Base-by-base conservation (phyloP, 345 rosid genomes). In the Xanthoceras sorbifolium region DNA sequence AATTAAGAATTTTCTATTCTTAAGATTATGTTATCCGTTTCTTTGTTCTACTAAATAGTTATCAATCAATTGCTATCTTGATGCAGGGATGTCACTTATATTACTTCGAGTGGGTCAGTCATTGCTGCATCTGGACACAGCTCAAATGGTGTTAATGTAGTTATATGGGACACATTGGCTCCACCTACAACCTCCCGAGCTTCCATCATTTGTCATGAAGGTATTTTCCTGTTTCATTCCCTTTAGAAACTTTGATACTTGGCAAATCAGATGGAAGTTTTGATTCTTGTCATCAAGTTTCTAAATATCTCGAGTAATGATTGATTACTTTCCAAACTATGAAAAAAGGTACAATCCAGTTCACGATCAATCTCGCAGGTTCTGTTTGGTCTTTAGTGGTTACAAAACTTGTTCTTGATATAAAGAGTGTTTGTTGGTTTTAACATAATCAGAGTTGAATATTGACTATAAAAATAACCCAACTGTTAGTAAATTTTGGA, bases 131-230 rank as follows among this genome's bases (percentile, higher is more conserved):
- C 95, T 55, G 97, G 98, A 83, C 82, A 82, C 82, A 94, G 92
- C 84, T 84, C 93, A 44, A 94, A 87, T 79, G 90, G 92, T 81
- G 89, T 82, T 72, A 94, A 93, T 84, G 97, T 89, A 48, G 97
- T 94, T 68, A 78, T 94, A 71, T 94, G 98, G 98, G 98, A 94
- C 82, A 93, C 97, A 57, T 80, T 91, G 83, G 98, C 97, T 83
- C 98, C 97, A 4, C 91, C 98, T 52, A 81, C 94, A 76, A 91
- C 94, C 67, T 91, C 97, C 8, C 92, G 81, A 63, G 97, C 98
- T 77, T 89, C 95, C 67, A 88, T 91, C 79, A 75, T 81, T 66
- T 91, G 97, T 80, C 98, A 94, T 86, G 94, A 94, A 88, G 98
- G 97, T 94, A 71, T 74, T 76, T 76, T 67, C 4, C 9, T 9